Conservation (phyloP, 116 monocot genomes). For the Dioscorea cayenensis region DNA sequence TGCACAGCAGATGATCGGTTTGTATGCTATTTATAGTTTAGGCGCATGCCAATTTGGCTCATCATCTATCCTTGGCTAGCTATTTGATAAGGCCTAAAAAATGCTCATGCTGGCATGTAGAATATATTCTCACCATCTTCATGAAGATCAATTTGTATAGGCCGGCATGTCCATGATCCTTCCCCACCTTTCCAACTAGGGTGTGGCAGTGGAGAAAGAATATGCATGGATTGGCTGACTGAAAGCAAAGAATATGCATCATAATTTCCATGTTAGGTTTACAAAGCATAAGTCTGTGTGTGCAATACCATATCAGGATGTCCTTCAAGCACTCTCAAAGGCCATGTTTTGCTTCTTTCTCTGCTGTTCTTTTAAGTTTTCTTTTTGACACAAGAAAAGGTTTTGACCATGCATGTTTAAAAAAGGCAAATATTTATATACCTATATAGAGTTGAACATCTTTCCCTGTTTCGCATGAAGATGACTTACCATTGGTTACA, state of each 20-base stretch:
- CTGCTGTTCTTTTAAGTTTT: background rate
- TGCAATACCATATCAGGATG: background rate
- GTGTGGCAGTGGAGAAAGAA: constrained; percentile 1
- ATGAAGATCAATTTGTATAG: background rate
- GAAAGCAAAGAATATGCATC: background rate
- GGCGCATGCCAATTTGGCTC: no score
- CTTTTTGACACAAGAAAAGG: background rate
- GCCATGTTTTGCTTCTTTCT: background rate
- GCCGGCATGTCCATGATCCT: background rate
- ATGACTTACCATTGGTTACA: background rate
- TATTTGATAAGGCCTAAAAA: no score
- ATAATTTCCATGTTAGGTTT: background rate
- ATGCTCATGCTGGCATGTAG: background rate
- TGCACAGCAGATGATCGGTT: background rate
- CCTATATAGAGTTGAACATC: background rate
- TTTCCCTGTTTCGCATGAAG: background rate
- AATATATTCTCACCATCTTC: constrained; percentile 15
- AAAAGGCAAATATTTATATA: background rate
- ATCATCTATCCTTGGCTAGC: no score
- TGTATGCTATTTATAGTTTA: no score
- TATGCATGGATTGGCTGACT: background rate
- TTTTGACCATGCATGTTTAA: background rate
- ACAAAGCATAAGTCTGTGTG: background rate
- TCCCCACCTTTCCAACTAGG: background rate
- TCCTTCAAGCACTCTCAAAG: constrained; percentile 1